Evolutionary conservation across 1,284 basidiomycete genomes (phyloP).

Genomic region (Tilletia indica): DNA sequence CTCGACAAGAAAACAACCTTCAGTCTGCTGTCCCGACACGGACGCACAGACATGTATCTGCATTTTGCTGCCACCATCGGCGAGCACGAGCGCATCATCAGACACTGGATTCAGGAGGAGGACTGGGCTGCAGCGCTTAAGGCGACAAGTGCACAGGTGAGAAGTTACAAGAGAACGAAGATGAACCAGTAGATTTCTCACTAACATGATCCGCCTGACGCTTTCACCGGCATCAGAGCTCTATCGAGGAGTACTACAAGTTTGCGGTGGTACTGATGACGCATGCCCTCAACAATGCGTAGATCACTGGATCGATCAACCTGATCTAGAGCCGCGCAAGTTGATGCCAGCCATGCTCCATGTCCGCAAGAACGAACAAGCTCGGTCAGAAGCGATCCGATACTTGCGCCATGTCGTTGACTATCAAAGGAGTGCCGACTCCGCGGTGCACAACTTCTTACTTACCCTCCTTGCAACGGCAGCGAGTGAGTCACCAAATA

Average conservation of each 20-base stretch:
- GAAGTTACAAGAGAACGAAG: slow-evolving; percentile 22
- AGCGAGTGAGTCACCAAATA: slow-evolving; percentile 45
- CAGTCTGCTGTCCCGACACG: slow-evolving; percentile 88
- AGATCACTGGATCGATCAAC: slow-evolving; percentile 84
- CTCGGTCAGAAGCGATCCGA: slow-evolving; percentile 75
- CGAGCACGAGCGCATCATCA: slow-evolving; percentile 81
- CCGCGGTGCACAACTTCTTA: slow-evolving; percentile 89
- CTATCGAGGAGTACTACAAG: slow-evolving; percentile 86
- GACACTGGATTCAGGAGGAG: slow-evolving; percentile 87
- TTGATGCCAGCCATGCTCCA: slow-evolving; percentile 87
- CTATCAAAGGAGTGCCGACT: slow-evolving; percentile 72
- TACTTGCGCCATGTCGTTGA: slow-evolving; percentile 84
- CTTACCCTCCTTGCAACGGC: slow-evolving; percentile 74
- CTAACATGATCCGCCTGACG: neutral
- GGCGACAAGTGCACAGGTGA: slow-evolving; percentile 78
- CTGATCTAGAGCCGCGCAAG: slow-evolving; percentile 73
- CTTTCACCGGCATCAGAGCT: slow-evolving; percentile 60
- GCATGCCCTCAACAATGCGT: slow-evolving; percentile 80
- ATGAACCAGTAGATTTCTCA: neutral
- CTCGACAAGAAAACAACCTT: slow-evolving; percentile 82
- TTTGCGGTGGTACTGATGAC: slow-evolving; percentile 85
- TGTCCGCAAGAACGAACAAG: slow-evolving; percentile 60
- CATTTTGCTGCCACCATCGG: slow-evolving; percentile 81
- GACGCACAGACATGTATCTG: slow-evolving; percentile 85
- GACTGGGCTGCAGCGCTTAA: slow-evolving; percentile 89